Evolutionary conservation across 2,329 filamentous ascomycete genomes (phyloP).

Genomic region (Cytospora leucostoma): DNA sequence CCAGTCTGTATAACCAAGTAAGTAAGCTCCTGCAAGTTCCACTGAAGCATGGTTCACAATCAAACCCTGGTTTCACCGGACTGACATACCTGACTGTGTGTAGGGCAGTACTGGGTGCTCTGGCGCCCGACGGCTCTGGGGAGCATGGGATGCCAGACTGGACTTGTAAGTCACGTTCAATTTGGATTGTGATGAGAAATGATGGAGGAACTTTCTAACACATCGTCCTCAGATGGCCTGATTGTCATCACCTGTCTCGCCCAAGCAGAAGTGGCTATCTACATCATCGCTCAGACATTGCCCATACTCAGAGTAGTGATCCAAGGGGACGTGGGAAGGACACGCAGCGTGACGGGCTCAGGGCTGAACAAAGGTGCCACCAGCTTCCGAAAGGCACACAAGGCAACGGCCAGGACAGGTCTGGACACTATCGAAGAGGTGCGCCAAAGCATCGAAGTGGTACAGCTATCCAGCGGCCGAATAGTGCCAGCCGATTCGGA

Average conservation of each 20-base stretch:
- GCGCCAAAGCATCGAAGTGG: constrained; percentile 15
- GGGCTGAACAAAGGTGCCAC: not conserved
- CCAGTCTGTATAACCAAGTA: too few species aligned
- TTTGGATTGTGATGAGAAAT: too few species aligned
- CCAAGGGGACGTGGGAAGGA: not conserved
- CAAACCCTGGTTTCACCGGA: too few species aligned
- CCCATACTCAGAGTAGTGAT: constrained; percentile 14
- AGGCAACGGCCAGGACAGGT: not conserved
- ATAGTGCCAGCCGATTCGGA: constrained; percentile 22
- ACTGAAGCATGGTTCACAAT: too few species aligned
- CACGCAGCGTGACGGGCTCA: not conserved
- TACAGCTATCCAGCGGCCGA: constrained; percentile 16
- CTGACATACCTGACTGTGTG: too few species aligned
- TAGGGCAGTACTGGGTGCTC: too few species aligned
- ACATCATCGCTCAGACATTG: constrained; percentile 7
- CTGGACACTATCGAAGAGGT: constrained; percentile 1
- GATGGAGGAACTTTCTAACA: not conserved
- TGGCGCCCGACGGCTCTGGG: too few species aligned
- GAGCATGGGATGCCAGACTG: not conserved
- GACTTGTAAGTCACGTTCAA: not conserved
- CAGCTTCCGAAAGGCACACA: not conserved
- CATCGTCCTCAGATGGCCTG: not conserved
- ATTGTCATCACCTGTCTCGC: constrained; percentile 1
- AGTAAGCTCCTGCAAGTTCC: too few species aligned
- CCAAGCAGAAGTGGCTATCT: constrained; percentile 13